These are phyloP conservation scores for Phytophthora colocasiae DNA, from an alignment of 352 stramenopile genomes.

Conservation along the genomic window DNA sequence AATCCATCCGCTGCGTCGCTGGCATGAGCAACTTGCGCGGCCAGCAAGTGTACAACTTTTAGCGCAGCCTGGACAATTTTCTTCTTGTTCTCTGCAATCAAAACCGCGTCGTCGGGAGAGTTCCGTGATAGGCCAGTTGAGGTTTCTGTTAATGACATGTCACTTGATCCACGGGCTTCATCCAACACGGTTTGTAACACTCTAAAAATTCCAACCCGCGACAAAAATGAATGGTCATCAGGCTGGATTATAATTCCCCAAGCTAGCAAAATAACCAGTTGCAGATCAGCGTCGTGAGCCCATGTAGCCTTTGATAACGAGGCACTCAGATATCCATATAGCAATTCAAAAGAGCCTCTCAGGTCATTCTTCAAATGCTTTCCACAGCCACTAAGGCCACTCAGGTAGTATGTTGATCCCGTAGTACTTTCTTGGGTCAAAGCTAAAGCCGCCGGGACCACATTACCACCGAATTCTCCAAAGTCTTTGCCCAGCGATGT, in stretches of 20 bases:
- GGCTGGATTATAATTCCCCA: conserved; percentile 91
- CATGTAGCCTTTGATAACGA: conserved; percentile 86
- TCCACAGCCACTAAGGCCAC: conserved; percentile 79
- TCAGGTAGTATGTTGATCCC: conserved; percentile 72
- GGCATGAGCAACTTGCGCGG: conserved; percentile 87
- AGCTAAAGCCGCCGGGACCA: conserved; percentile 27
- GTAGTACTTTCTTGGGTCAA: conserved; percentile 30
- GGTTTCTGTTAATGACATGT: conserved; percentile 40
- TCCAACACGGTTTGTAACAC: conserved; percentile 91
- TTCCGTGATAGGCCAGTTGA: conserved; percentile 18
- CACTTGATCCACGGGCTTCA: conserved; percentile 72
- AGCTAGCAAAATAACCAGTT: conserved; percentile 82
- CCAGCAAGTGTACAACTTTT: conserved; percentile 89
- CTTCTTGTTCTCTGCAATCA: conserved; percentile 61
- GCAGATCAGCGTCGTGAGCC: conserved; percentile 80
- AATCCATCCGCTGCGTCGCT: conserved; percentile 72
- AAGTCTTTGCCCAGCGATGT: conserved; percentile 49
- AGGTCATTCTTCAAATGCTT: conserved; percentile 83
- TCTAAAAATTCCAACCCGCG: conserved; percentile 88
- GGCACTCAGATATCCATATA: conserved; percentile 82
- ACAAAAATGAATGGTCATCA: conserved; percentile 91
- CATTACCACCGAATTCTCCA: conserved; percentile 45
- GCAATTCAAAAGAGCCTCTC: conserved; percentile 81
- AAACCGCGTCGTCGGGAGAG: conserved; percentile 48
- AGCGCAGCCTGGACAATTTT: conserved; percentile 88